Base-by-base conservation (phyloP, 75 land plant genomes). In the Cryptomeria japonica region DNA sequence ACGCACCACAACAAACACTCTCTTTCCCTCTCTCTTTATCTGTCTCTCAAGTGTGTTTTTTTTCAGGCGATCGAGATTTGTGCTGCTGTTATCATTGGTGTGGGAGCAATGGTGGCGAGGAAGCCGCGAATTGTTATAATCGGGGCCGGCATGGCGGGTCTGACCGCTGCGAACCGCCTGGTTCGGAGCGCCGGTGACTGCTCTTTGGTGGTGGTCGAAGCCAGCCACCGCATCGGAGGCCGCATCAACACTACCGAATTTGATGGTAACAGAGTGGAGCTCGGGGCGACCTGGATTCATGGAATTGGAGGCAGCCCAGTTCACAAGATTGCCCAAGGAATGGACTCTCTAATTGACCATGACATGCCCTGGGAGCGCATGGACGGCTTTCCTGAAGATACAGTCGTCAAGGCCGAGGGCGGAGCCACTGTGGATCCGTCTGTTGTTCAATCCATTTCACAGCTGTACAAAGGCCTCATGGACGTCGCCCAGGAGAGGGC, bases 211-310 rank as follows among this genome's bases (percentile, higher is more conserved):
- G 89, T 97, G 9, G 92, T 97, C 34, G 99, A 97, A 58, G 99
- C 94, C 1, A 94, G 99, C 37, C 38, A 90, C n/a, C 87, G 97
- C 37, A 94, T 97, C 68, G 99, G 99, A 36, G 99, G 99, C 0
- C 83, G 99, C 68, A 96, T 97, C 73, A 84, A 68, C 89, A 93
- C 95, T n/a, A 86, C 97, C 0, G 94, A 94, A 88, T 94, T 97
- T 70, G 88, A 86, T 0, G 99, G 97, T 1, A 95, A 91, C 88
- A 55, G 94, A 39, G 87, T 97, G 28, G 99, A 97, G 93, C 88
- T 94, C 46, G 99, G 99, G 19, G 99, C 99, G 5, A 97, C 99
- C 1, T 97, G 99, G 99, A 97, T 97, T 87, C 99, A 97, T 70
- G 99, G 99, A 86, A 94, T 97, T 53, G 95, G 87, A 1, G 99